Evolutionary conservation across 179 eudicot genomes (phyloP).

Genomic region (Beta lomatogona): DNA sequence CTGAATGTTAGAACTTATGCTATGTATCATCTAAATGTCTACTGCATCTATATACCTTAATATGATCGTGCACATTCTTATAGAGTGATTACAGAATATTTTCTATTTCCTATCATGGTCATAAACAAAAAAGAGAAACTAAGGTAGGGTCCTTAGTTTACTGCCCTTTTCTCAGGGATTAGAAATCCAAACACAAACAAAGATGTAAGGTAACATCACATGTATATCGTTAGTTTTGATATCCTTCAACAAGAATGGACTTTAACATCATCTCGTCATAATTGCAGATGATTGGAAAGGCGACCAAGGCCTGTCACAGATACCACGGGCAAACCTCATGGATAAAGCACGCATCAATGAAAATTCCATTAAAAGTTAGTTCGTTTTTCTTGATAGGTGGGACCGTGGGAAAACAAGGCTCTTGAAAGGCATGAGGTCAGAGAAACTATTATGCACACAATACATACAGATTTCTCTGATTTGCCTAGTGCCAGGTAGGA

Average conservation of each 20-base stretch:
- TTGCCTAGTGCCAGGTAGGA: background rate
- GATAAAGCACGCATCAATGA: conserved; percentile 11
- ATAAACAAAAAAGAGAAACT: conserved; percentile 4
- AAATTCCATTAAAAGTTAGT: conserved; percentile 34
- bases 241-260: conserved; percentile 21
- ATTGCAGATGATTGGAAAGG: conserved; percentile 30
- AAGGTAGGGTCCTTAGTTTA: background rate
- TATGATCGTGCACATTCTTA: background rate
- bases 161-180: background rate
- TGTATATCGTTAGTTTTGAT: conserved; percentile 18
- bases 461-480: background rate
- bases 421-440: conserved; percentile 11
- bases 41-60: background rate
- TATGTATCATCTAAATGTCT: background rate
- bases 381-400: conserved; percentile 38
- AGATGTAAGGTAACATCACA: conserved; percentile 13
- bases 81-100: background rate
- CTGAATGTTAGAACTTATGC: background rate
- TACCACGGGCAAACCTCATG: conserved; percentile 3
- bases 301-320: conserved; percentile 7
- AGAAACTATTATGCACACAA: background rate
- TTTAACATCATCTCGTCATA: conserved; percentile 27
- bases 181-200: background rate
- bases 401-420: background rate
- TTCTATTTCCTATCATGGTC: background rate